A percentile compares a stretch with the other conserved stretches of the same genome.
Conservation (phyloP, 2,329 filamentous ascomycete species). For the Venturia asperata region DNA sequence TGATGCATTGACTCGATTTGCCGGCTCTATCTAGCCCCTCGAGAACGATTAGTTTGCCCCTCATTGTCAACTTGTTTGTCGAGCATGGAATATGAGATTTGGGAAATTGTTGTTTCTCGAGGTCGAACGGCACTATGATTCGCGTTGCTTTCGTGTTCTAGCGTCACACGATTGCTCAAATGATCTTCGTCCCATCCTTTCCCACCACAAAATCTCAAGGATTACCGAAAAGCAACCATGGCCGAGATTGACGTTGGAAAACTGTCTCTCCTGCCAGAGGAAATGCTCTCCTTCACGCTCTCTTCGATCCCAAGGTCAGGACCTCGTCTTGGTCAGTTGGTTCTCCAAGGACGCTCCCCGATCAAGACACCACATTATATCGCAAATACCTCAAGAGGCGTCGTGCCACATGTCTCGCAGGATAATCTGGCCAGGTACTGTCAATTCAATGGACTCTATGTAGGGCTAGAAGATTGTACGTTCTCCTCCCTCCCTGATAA, state of each 20-base stretch:
- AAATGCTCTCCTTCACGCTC: constrained; percentile 41
- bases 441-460: constrained; percentile 61
- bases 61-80: constrained; percentile 24
- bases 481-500: constrained; percentile 19
- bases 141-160: neutral
- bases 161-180: neutral
- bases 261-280: constrained; percentile 20
- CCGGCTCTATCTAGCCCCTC: constrained; percentile 87
- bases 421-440: constrained; percentile 67
- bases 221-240: neutral
- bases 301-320: constrained; percentile 33
- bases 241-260: neutral
- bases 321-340: constrained; percentile 60
- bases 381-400: constrained; percentile 72
- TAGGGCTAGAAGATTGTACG: constrained; percentile 90
- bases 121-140: neutral
- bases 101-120: too few relatives aligned
- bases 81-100: too few relatives aligned
- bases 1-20: constrained; percentile 82
- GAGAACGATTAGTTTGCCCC: constrained; percentile 72
- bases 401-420: constrained; percentile 79
- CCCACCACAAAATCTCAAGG: neutral
- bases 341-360: constrained; percentile 48
- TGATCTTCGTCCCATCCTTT: neutral
- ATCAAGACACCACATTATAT: constrained; percentile 78